Conservation (phyloP, 192 early-diverging fungal species). For the Glomus cerebriforme region DNA sequence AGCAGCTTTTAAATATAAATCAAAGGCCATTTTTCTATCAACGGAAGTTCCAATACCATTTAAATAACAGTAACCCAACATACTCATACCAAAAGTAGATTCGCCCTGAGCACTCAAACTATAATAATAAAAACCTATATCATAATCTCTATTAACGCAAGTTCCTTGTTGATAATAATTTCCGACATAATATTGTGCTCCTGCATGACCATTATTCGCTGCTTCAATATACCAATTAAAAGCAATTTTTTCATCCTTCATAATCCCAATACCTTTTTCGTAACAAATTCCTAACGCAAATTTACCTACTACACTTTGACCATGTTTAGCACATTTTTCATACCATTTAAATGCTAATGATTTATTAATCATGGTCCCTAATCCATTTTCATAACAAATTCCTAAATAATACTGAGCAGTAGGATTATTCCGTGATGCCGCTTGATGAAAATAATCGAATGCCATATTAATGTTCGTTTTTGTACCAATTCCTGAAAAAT, state of each 20-base stretch:
- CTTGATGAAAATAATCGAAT: background rate
- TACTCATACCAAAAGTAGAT: slow-evolving; percentile 54
- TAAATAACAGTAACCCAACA: slow-evolving; percentile 61
- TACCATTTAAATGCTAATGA: background rate
- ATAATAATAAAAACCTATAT: slow-evolving; percentile 64
- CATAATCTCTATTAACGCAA: slow-evolving; percentile 64
- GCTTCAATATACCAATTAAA: background rate
- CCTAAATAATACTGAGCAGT: background rate
- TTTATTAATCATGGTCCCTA: background rate
- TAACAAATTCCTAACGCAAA: background rate
- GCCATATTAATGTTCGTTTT: background rate
- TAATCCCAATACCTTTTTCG: background rate
- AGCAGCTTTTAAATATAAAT: slow-evolving; percentile 59
- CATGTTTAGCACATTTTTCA: background rate
- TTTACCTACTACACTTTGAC: background rate
- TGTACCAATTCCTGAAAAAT: background rate
- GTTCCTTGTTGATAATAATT: slow-evolving; percentile 82
- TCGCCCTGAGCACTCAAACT: slow-evolving; percentile 53
- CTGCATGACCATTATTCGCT: background rate
- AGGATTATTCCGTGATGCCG: background rate
- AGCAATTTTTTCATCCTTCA: background rate
- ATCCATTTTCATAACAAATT: background rate
- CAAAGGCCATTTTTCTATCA: slow-evolving; percentile 50
- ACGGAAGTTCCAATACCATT: slow-evolving; percentile 58
- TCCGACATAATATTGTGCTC: slow-evolving; percentile 62